Conservation (phyloP, 257 asterid species). For the Echium plantagineum region DNA sequence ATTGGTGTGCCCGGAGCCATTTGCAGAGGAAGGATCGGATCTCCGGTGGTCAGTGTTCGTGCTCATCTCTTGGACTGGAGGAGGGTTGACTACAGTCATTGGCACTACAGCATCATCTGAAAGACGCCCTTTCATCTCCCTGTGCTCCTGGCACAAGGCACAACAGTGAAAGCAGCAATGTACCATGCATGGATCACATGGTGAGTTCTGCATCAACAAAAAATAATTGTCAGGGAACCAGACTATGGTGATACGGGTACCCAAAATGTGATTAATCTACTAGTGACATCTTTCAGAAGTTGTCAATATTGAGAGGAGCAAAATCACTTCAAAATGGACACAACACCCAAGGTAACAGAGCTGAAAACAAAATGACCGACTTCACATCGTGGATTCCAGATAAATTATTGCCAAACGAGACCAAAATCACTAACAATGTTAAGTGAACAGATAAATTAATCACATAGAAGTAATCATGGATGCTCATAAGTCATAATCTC, state of each 20-base stretch:
- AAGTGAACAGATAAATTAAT: too few species aligned
- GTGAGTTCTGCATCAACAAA: constrained; percentile 59
- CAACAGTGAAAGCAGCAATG: constrained; percentile 98
- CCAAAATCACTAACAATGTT: neutral
- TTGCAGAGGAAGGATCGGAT: constrained; percentile 38
- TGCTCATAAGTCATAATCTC: neutral
- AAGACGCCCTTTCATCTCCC: constrained; percentile 85
- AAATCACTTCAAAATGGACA: neutral
- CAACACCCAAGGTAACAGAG: neutral
- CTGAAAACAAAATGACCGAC: neutral
- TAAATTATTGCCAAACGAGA: too few species aligned
- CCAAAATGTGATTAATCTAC: neutral
- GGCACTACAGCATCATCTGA: constrained; percentile 52
- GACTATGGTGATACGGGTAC: neutral
- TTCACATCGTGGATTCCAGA: neutral
- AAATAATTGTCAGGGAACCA: neutral
- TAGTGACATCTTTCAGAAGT: neutral
- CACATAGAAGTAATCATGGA: too few species aligned
- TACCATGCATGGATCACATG: constrained; percentile 92
- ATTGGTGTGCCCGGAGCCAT: constrained; percentile 34
- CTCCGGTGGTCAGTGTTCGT: constrained; percentile 9
- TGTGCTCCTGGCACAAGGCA: constrained; percentile 95
- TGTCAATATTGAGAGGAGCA: neutral
- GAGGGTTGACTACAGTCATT: constrained; percentile 85
- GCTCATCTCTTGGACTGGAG: constrained; percentile 59